Evolutionary conservation across 306 rosid genomes (phyloP).

Genomic region (Rosa multiflora): DNA sequence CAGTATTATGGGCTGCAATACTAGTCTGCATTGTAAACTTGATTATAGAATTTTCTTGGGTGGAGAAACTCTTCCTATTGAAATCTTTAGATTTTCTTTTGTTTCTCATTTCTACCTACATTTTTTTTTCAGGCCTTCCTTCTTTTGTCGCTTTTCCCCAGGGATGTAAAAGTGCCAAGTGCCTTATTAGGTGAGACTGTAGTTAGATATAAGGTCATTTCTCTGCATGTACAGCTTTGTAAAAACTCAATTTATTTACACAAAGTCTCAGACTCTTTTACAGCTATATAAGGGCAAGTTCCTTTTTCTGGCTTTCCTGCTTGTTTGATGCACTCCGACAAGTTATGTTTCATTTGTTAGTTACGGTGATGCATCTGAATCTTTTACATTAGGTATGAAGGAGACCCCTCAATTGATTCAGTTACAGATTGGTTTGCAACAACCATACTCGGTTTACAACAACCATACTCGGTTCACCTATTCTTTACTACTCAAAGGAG

Average conservation of each 20-base stretch:
- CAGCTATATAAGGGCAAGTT: neutral
- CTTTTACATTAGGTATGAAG: slow-evolving; percentile 54
- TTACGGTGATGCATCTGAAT: neutral
- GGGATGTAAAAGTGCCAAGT: slow-evolving; percentile 58
- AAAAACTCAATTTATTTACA: neutral
- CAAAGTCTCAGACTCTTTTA: neutral
- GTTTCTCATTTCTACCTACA: slow-evolving; percentile 10
- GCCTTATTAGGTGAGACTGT: slow-evolving; percentile 65
- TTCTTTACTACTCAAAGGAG: slow-evolving; percentile 73
- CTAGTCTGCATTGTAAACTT: neutral
- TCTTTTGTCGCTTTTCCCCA: slow-evolving; percentile 65
- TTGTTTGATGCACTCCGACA: slow-evolving; percentile 1
- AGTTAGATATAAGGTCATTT: neutral
- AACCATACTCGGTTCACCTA: too few relatives aligned
- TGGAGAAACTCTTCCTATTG: neutral
- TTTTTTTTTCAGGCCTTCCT: slow-evolving; percentile 63
- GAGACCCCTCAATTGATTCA: slow-evolving; percentile 59
- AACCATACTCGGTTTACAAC: slow-evolving; percentile 46
- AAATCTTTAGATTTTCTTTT: neutral
- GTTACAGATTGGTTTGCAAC: slow-evolving; percentile 93
- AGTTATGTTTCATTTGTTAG: slow-evolving; percentile 8
- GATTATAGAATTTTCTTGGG: neutral
- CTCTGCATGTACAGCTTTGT: neutral
- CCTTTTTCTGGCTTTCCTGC: neutral
- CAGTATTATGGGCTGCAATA: neutral